Evolutionary conservation across 2,329 filamentous ascomycete genomes (phyloP), one percentile per base, ranked within the genome.

Genomic region (Alternaria angustiovoidea): DNA sequence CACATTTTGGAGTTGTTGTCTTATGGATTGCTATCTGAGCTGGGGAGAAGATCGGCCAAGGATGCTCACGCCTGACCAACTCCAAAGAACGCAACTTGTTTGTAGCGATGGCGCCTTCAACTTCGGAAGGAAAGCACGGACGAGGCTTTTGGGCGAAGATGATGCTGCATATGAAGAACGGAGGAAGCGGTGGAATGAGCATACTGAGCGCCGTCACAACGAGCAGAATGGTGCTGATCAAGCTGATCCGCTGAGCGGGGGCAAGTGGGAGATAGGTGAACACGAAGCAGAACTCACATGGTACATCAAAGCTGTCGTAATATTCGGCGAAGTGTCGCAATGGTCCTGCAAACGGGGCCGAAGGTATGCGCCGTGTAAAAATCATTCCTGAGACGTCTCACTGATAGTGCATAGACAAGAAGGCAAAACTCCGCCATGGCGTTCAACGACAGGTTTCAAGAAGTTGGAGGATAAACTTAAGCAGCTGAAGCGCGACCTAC

Each of bases 1-100:
- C 7, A 91, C 90, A 0, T 90, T 92, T 81, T 92, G 90, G 81
- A 91, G 89, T 67, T 91, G 89, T 69, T 88, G 91, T 59, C 88
- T 92, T 52, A 81, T 93, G 66, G 90, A 93, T 72, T 86, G 89
- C 3, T 86, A 91, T 75, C 79, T 92, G 24, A 86, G 88, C 36
- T 88, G 86, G 66, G 89, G 89, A 20, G 86, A 86, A 62, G 84
- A 87, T 53, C 82, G 89, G 22, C 83, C 86, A 1, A 83, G 85
- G 14, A 88, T 87, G 70, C 83, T 92, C 43, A 82, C 83, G 38
- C 79, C 86, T 1, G 81, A 87, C 4, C 86, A 89, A 57, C 76
- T 91, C 7, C 82, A 62, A 18, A 54, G 84, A 34, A 87, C 91
- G 20, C 89, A 90, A 71, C 80, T 92, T 5, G 89, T 89, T 2